phyloP scores from a whole-genome alignment of 139 green algal genomes.

The Coelastrella sp. region DNA sequence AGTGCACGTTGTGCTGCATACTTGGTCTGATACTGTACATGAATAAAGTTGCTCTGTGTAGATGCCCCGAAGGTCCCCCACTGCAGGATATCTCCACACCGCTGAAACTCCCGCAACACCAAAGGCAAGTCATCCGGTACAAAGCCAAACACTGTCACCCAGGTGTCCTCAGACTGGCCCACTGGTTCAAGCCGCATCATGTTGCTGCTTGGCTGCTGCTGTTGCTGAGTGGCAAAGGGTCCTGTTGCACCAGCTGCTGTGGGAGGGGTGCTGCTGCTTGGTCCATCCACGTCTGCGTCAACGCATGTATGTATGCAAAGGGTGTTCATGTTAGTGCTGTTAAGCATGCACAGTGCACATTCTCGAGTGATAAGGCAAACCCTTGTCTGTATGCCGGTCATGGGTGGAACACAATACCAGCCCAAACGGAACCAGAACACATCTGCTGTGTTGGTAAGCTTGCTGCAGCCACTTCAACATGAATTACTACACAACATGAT shows the following conservation, averaged over 20 bases:
- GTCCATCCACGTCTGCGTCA: constrained; percentile 30
- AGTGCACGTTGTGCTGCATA: constrained; percentile 69
- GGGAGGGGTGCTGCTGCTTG: constrained; percentile 5
- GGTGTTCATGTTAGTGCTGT: too few relatives aligned
- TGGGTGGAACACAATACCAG: too few relatives aligned
- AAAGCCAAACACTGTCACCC: constrained; percentile 77
- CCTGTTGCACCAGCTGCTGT: not conserved
- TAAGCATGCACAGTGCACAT: too few relatives aligned
- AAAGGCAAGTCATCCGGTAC: constrained; percentile 50
- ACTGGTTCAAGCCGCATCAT: constrained; percentile 47
- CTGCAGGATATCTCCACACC: constrained; percentile 71
- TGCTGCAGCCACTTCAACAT: too few relatives aligned
- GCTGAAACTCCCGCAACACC: constrained; percentile 66
- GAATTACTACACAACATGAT: too few relatives aligned
- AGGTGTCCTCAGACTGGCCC: constrained; percentile 59
- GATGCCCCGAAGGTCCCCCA: constrained; percentile 66
- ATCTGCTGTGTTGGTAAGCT: too few relatives aligned
- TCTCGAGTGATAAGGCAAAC: too few relatives aligned
- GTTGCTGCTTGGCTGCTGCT: not conserved
- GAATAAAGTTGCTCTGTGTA: constrained; percentile 66
- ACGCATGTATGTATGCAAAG: too few relatives aligned
- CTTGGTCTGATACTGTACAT: constrained; percentile 72
- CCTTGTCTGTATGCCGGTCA: too few relatives aligned
- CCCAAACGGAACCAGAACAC: too few relatives aligned
- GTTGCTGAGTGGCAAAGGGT: not conserved